These are phyloP conservation scores for Pythium utonaiense DNA, from an alignment of 352 stramenopile genomes.

Conservation along the genomic window DNA sequence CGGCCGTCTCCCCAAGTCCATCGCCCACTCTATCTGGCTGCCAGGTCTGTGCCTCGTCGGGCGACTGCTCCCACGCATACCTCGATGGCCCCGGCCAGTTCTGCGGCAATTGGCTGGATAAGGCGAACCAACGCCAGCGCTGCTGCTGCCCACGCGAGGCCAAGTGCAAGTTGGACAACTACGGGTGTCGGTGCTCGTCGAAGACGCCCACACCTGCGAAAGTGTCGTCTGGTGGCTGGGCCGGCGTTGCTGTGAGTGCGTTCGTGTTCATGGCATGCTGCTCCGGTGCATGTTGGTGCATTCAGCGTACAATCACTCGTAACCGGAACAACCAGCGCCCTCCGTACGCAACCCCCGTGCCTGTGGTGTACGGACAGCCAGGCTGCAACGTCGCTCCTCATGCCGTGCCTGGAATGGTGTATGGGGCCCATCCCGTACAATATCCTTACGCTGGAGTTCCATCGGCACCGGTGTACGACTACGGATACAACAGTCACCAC, in stretches of 20 bases:
- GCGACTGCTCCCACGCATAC: constrained; percentile 28
- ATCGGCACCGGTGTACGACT: constrained; percentile 16
- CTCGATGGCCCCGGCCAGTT: constrained; percentile 21
- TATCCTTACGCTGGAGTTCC: constrained; percentile 8
- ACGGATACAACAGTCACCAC: constrained; percentile 10
- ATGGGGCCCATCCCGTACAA: neutral
- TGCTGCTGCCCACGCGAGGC: constrained; percentile 30
- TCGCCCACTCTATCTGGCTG: constrained; percentile 17
- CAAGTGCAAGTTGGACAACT: constrained; percentile 15
- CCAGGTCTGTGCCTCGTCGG: constrained; percentile 19
- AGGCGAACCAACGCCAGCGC: constrained; percentile 13
- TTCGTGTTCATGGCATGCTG: constrained; percentile 1
- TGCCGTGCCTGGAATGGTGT: neutral
- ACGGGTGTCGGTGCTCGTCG: constrained; percentile 14
- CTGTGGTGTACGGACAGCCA: neutral
- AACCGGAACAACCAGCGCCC: neutral
- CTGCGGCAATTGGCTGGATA: constrained; percentile 31
- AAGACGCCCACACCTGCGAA: neutral
- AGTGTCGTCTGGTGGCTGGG: constrained; percentile 6
- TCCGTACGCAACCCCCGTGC: neutral
- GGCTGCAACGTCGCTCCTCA: neutral
- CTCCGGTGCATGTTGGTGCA: constrained; percentile 1
- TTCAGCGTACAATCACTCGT: neutral
- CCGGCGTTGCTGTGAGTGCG: constrained; percentile 2
- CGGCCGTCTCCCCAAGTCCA: neutral